Percentiles rank a stretch among this genome's conserved stretches.
These are phyloP conservation scores for Sporothrix sp. DNA, from an alignment of 2,329 filamentous ascomycete species.

Conservation along the genomic window DNA sequence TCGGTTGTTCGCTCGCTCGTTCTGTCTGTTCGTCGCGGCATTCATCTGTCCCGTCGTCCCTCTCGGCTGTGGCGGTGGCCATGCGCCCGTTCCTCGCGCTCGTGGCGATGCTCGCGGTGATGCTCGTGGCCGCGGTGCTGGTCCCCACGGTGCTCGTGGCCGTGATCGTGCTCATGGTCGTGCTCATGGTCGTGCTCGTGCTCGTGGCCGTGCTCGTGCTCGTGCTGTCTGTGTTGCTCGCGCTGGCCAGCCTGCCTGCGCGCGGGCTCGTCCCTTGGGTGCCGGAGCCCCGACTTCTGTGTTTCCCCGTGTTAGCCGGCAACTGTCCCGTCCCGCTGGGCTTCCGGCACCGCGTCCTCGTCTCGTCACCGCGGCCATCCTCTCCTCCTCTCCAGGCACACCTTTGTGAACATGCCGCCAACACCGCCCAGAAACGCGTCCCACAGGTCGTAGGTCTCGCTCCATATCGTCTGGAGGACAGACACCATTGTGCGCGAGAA, in stretches of 20 bases:
- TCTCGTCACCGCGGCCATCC: too few species aligned
- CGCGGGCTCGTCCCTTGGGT: neutral
- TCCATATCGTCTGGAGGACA: constrained; percentile 12
- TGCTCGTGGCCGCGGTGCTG: neutral
- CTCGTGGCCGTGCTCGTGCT: neutral
- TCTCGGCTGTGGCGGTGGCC: neutral
- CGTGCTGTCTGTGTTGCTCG: neutral
- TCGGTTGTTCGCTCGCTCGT: too few species aligned
- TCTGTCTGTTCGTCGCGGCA: neutral
- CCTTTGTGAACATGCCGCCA: constrained; percentile 15
- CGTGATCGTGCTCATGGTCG: neutral
- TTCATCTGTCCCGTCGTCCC: neutral
- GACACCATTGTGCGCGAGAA: constrained; percentile 6
- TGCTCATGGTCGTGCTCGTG: neutral
- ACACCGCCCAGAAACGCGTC: constrained; percentile 18
- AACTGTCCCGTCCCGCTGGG: neutral
- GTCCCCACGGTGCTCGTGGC: neutral
- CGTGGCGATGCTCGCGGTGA: neutral
- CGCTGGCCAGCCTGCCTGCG: neutral
- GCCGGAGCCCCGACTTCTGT: neutral
- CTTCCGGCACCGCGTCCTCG: neutral
- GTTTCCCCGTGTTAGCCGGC: neutral
- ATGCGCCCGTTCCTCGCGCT: neutral
- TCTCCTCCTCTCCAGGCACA: neutral
- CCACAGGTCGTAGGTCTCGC: constrained; percentile 19